A percentile compares a stretch with the other conserved stretches of the same genome.
Conservation (phyloP, 495 filamentous ascomycete genomes). For the Penicillium canescens region DNA sequence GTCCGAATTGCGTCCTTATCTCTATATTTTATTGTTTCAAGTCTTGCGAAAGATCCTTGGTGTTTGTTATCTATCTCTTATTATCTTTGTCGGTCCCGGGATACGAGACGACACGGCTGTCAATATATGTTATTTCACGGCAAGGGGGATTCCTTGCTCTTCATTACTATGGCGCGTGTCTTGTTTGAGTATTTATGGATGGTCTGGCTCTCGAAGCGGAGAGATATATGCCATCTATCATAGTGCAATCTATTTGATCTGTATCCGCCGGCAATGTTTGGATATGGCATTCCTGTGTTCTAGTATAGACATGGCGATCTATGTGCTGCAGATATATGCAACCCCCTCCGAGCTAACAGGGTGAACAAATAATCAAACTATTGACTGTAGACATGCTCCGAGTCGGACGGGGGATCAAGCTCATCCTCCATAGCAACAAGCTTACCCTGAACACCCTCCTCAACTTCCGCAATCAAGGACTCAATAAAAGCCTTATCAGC, state of each 20-base stretch:
- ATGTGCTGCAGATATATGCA: not conserved
- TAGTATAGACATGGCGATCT: not conserved
- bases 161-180: constrained; percentile 1
- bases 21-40: constrained; percentile 11
- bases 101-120: constrained; percentile 26
- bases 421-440: constrained; percentile 60
- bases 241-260: not conserved
- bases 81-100: constrained; percentile 23
- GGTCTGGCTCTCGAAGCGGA: not conserved
- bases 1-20: constrained; percentile 23
- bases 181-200: not conserved
- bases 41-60: constrained; percentile 22
- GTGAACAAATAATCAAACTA: constrained; percentile 5
- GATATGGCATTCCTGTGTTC: no score
- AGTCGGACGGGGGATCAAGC: constrained; percentile 46
- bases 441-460: constrained; percentile 58
- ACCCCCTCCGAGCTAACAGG: not conserved
- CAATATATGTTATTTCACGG: constrained; percentile 27
- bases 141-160: constrained; percentile 14
- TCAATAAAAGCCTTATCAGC: constrained; percentile 63
- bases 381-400: constrained; percentile 29
- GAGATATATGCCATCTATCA: constrained; percentile 1
- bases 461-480: constrained; percentile 59
- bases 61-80: constrained; percentile 19
- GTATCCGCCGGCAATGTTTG: no score